These are phyloP conservation scores for rapeseed (Brassica napus) DNA, from an alignment of 345 rosid species.

Conservation along the genomic window Da-Ae NC_063437.1:13650001-13650500, in stretches of 20 bases:
- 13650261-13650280: background rate
- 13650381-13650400: too few species aligned
- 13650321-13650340: too few species aligned
- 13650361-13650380: too few species aligned
- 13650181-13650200: background rate
- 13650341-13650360: too few species aligned
- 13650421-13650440: too few species aligned
- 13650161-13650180: background rate
- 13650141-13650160: background rate
- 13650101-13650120: conserved; percentile 2
- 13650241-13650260: background rate
- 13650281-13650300: too few species aligned
- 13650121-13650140: conserved; percentile 2
- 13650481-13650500: too few species aligned
- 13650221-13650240: background rate
- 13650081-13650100: background rate
- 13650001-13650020: background rate
- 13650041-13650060: background rate
- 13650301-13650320: too few species aligned
- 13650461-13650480: too few species aligned
- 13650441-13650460: too few species aligned
- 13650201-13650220: background rate
- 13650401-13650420: too few species aligned
- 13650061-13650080: background rate
- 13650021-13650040: background rate